Conservation (phyloP, 163 green algal species). For the Scenedesmus sp. region DNA sequence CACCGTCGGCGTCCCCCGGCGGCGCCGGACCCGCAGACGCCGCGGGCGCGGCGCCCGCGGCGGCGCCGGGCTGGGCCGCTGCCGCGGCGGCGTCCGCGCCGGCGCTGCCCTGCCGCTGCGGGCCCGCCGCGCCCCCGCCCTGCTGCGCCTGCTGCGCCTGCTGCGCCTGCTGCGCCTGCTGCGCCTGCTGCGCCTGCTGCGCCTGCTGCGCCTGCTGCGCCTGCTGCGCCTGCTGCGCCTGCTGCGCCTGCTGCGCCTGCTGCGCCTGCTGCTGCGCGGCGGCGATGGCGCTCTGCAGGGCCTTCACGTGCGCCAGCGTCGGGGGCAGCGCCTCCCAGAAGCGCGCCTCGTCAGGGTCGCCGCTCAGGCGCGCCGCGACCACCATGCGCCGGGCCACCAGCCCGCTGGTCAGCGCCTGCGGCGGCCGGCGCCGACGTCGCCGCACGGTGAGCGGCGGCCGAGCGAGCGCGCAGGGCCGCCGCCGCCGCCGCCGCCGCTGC, state of each 20-base stretch:
- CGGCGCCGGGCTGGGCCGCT: too few species aligned
- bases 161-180: neutral
- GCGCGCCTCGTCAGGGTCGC: constrained; percentile 56
- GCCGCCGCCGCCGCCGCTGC: neutral
- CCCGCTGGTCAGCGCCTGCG: constrained; percentile 26
- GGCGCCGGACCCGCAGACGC: too few species aligned
- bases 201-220: constrained; percentile 15
- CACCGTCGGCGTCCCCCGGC: neutral
- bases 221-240: neutral
- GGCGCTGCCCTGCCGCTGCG: neutral
- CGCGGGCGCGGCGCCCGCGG: too few species aligned
- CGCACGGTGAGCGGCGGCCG: too few species aligned
- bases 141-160: constrained; percentile 3
- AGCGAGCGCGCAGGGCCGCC: neutral
- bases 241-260: constrained; percentile 17
- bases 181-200: neutral
- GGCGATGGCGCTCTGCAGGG: constrained; percentile 34
- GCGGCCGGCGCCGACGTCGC: too few species aligned
- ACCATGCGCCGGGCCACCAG: constrained; percentile 59
- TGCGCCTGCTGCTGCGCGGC: constrained; percentile 18
- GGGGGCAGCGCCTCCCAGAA: constrained; percentile 78
- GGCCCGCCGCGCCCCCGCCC: neutral
- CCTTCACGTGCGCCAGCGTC: constrained; percentile 60
- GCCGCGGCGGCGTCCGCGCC: neutral
- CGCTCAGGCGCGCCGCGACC: constrained; percentile 62